Evolutionary conservation across 2,329 filamentous ascomycete genomes (phyloP), one percentile per base, ranked within the genome.

Genomic region (Falciphora oryzae): DNA sequence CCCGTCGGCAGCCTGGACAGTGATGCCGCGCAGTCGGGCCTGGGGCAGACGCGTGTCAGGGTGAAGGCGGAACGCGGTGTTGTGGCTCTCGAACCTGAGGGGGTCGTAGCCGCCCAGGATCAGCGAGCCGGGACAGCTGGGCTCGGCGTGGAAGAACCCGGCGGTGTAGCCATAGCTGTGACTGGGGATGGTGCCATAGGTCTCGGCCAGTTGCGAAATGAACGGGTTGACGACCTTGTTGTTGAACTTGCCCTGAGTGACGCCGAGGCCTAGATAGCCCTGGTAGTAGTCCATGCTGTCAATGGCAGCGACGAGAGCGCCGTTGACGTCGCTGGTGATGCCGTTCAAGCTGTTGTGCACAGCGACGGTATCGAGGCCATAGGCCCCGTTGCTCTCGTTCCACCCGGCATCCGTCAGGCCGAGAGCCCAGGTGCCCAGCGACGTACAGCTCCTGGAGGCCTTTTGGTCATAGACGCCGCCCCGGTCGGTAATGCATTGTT

Each of bases 101-200:
- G 79, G 74, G 71, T 92, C 90, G 71, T 88, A 91, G 32, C 90
- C 89, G 28, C 90, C 90, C 13, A 93, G 76, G 0, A 87, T 90
- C 59, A 92, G 74, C 35, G 86, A 88, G 53, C 80, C 80, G 13
- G 83, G 81, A 11, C 77, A 76, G 61, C 62, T 57, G 22, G 80
- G 79, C 38, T 69, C 71, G 29, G 65, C 69, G 71, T 92, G 92
- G 67, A 83, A 83, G n/a, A 89, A 89, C 22, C 90, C 90, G 57
- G 89, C 89, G 4, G 90, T 92, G 73, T 88, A 93, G 63, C 88
- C 89, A 72, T 90, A 92, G 57, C 88, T 90, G 67, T 91, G 81
- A 72, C 89, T 92, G 1, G 89, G 87, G 61, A 92, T 89, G 65
- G 76, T 78, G 11, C 83, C 83, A 65, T 83, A 80, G 14, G 81